A percentile compares a stretch with the other conserved stretches of the same genome.
These are phyloP conservation scores for Multifurca ochricompacta DNA, from an alignment of 768 basidiomycete species.

Conservation along the genomic window DNA sequence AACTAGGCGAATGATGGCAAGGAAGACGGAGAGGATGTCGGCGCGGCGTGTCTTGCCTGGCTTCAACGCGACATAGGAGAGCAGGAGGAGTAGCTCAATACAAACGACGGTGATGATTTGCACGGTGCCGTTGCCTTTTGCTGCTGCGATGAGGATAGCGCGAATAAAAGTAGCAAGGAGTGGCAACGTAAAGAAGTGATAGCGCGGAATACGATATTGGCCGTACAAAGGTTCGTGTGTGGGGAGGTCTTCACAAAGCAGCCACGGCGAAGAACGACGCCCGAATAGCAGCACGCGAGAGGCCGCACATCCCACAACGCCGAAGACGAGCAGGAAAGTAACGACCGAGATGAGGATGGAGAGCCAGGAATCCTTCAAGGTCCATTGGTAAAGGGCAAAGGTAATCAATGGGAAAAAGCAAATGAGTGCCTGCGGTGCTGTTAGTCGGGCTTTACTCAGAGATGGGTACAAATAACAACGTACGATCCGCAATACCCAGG, in stretches of 20 bases:
- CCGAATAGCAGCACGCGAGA: slow-evolving; percentile 44
- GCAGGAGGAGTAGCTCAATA: slow-evolving; percentile 55
- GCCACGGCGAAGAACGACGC: slow-evolving; percentile 32
- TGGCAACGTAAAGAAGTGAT: slow-evolving; percentile 56
- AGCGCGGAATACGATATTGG: slow-evolving; percentile 57
- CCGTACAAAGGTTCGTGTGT: slow-evolving; percentile 55
- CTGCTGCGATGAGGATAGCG: slow-evolving; percentile 65
- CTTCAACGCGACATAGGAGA: slow-evolving; percentile 43
- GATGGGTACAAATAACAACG: slow-evolving; percentile 25
- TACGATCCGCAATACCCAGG: slow-evolving; percentile 65
- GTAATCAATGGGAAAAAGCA: slow-evolving; percentile 61
- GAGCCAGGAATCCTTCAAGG: slow-evolving; percentile 81
- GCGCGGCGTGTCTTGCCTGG: slow-evolving; percentile 64
- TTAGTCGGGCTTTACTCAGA: background rate
- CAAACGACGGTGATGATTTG: slow-evolving; percentile 64
- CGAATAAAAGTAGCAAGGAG: slow-evolving; percentile 55
- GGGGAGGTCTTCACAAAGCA: slow-evolving; percentile 34
- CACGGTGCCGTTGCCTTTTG: slow-evolving; percentile 48
- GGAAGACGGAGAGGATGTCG: slow-evolving; percentile 59
- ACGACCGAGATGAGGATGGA: slow-evolving; percentile 73
- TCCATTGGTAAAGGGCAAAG: slow-evolving; percentile 89
- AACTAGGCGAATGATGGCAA: slow-evolving; percentile 60
- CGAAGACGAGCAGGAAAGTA: slow-evolving; percentile 44
- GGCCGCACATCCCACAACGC: slow-evolving; percentile 42
- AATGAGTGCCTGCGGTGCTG: slow-evolving; percentile 44